phyloP scores from a whole-genome alignment of 176 grass and related monocot species.

The Bothriochloa decipiens region DNA sequence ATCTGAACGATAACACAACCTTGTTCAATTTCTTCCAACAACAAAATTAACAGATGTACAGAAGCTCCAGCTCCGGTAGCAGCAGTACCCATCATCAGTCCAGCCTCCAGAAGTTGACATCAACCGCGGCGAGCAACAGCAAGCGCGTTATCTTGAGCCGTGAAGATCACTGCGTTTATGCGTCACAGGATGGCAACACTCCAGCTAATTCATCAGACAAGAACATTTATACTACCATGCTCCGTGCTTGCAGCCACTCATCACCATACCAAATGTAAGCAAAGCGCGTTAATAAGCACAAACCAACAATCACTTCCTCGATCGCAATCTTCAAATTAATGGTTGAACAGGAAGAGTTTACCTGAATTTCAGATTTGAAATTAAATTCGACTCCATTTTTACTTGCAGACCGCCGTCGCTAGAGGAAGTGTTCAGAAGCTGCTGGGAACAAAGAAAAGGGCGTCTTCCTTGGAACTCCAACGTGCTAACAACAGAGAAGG shows the following conservation, averaged over 20 bases:
- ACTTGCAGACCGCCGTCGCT: constrained; percentile 41
- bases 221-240: not conserved
- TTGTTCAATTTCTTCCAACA: not conserved
- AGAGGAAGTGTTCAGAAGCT: constrained; percentile 42
- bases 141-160: constrained; percentile 25
- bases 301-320: not conserved
- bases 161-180: constrained; percentile 28
- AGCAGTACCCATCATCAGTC: constrained; percentile 34
- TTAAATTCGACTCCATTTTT: not conserved
- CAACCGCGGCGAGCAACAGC: constrained; percentile 29
- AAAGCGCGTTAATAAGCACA: constrained; percentile 6
- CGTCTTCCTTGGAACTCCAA: constrained; percentile 30
- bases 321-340: not conserved
- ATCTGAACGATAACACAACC: not conserved
- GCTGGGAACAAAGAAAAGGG: constrained; percentile 49
- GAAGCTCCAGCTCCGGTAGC: constrained; percentile 51
- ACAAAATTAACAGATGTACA: constrained; percentile 63
- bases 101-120: constrained; percentile 41
- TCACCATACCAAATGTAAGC: constrained; percentile 41
- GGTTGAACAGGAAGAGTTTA: not conserved
- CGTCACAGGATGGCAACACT: constrained; percentile 32
- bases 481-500: constrained; percentile 26
- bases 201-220: constrained; percentile 18
- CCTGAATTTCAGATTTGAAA: not conserved
- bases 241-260: constrained; percentile 15